phyloP scores from a whole-genome alignment of 75 land plant species.

The Cupressus sempervirens region DNA sequence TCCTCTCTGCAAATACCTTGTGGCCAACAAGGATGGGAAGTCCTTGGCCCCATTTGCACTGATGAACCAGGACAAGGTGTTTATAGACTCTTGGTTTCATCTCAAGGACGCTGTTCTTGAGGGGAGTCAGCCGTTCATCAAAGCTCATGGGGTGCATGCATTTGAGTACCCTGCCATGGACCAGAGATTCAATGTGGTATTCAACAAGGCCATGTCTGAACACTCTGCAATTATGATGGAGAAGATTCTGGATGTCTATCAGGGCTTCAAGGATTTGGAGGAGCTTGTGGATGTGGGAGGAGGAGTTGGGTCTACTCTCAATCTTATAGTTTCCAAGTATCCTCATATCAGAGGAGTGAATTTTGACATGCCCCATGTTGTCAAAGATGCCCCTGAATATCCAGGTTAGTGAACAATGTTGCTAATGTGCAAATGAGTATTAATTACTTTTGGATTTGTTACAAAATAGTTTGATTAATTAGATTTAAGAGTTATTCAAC shows the following conservation, averaged over 20 bases:
- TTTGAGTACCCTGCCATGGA: conserved; percentile 22
- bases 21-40: conserved; percentile 18
- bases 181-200: conserved; percentile 10
- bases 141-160: conserved; percentile 29
- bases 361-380: conserved; percentile 50
- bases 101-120: conserved; percentile 16
- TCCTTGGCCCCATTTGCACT: conserved; percentile 22
- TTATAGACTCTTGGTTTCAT: conserved; percentile 23
- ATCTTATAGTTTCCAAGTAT: conserved; percentile 23
- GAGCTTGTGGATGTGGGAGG: too few species aligned
- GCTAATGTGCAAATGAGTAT: too few species aligned
- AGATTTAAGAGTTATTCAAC: too few species aligned
- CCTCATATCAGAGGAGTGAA: conserved; percentile 41
- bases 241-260: too few species aligned
- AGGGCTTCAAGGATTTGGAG: too few species aligned
- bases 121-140: conserved; percentile 19
- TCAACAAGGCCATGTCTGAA: conserved; percentile 30
- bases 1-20: conserved; percentile 21
- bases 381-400: conserved; percentile 22
- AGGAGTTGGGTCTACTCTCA: conserved; percentile 31
- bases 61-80: conserved; percentile 24
- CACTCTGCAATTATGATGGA: too few species aligned
- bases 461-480: too few species aligned
- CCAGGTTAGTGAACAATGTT: conserved; percentile 8
- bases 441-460: too few species aligned